Evolutionary conservation across 148 eudicot species (phyloP), one percentile per base, ranked within the genome.

Genomic region (Chenopodium quinoa): DNA sequence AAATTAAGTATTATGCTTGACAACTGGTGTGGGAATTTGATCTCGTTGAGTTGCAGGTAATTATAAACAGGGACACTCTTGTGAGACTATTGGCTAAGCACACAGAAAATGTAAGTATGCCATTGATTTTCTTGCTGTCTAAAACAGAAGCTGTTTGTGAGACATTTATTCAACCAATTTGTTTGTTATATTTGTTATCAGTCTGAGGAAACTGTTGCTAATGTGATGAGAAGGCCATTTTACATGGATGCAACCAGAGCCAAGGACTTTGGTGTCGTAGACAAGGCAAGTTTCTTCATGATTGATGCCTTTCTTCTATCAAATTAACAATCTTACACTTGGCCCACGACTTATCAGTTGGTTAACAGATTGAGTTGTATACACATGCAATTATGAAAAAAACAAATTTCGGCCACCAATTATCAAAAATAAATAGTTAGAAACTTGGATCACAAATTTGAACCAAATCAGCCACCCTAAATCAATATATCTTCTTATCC

Each of bases 201-300:
- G 99, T 84, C 99, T 2, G 88, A 85, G 66, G 99, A 97, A 86
- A 76, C 85, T 56, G 91, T 97, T 52, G 86, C 92, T 22, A 63
- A 80, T 75, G 84, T 82, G 86, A 94, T 97, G 90, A 83, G 83
- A 75, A 85, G 88, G 79, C 91, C 93, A 72, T 88, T 77, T 82
- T 87, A 88, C 80, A 94, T 94, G 97, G 88, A 89, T 78, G 74
- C 93, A 64, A 81, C 82, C 58, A 87, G 64, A 81, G 99, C 99
- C 89, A 90, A 85, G 88, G 91, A 91, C 56, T 97, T 92, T 83
- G 99, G 99, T 44, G 92, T 94, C 83, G 83, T 91, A 78, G 99
- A 97, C 86, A 87, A 90, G 95, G 99, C 85, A 79, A 76, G 88
- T 83, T 78, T 77, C 71, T 50, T 6, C 48, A 16, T 74, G 60